Evolutionary conservation across 805 yeast genomes (phyloP), one percentile per base, ranked within the genome.

Genomic region (Candida nemodendra): DNA sequence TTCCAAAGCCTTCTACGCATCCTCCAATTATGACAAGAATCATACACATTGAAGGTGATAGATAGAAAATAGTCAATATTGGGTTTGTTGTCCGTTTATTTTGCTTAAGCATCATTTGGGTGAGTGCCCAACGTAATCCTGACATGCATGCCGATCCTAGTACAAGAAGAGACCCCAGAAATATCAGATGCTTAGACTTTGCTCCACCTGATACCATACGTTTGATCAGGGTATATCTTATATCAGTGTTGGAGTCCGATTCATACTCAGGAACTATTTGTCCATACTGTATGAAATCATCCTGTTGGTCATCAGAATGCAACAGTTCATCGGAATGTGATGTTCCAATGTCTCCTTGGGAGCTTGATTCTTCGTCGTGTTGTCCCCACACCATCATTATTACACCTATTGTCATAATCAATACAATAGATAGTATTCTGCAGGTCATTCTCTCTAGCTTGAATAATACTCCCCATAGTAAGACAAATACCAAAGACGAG

Each of bases 61-160:
- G 64, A 56, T 85, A 86, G 49, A 84, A 69, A 29, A 93, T 89
- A 6, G 97, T 87, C 27, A 82, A 70, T 14, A 93, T 78, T 2
- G 99, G 95, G 55, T 90, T 81, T 26, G 74, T 73, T 4, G 81
- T 76, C 36, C 78, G 64, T 18, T 68, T 69, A 47, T 79, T 79
- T 30, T 67, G 71, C 48, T 75, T 82, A 34, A 93, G 65, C 24
- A 91, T 70, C 16, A 93, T 60, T 56, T 93, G 98, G 1, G 98
- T 89, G 44, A 90, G 76, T 1, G 95, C 91, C 99, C 99, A 93
- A 46, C 99, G 74, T 35, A 93, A 66, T 0, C 99, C 99, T 12
- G 93, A 81, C 65, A 88, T 74, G 57, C 84, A 73, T 2, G 95
- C 78, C 4, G 96, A 90, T 2, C 75, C 64, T 19, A 93, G 64